Evolutionary conservation across 1,284 basidiomycete species (phyloP), one percentile per base, ranked within the genome.

Genomic region (Mrakiaceae sp.): DNA sequence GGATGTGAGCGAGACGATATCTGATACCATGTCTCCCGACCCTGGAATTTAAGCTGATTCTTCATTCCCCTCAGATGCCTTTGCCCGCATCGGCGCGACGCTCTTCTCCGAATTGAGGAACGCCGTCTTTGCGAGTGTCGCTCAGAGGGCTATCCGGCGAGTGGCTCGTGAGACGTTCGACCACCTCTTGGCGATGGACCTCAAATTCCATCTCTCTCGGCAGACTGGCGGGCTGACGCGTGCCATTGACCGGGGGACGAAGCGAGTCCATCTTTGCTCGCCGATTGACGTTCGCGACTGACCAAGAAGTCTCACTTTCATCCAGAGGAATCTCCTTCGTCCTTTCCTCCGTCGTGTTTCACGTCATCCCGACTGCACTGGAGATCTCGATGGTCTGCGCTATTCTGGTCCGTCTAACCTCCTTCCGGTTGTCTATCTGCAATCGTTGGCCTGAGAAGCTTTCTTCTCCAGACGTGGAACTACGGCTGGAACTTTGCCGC

Each of bases 371-470:
- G 0, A 98, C 96, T 0, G 95, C 94, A 0, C 78, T 98, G 57
- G 95, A 98, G 74, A 98, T 98, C 70, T 84, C 87, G 5, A 86
- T 98, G 81, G 95, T 98, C 52, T 98, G 94, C 78, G 95, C 93
- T 64, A 98, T 98, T 68, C 77, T 98, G 77, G 90, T 90, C 69
- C 59, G 83, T 77, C 66, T 68, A 27, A 6, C 8, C 4, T 56
- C 40, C 8, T 11, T 44, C 4, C 7, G 54, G 3, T 40, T 54
- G 46, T 60, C 16, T 60, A 54, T 39, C 57, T 60, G 12, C 51
- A 7, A 3, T 16, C 12, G 12, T 52, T 7, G 16, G 11, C 9
- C 58, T 63, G 50, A 62, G 62, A 63, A 47, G 16, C n/a, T 39
- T 16, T 64, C 53, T 61, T 66, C 9, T 54, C 16, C 64, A 93